phyloP scores from a whole-genome alignment of 2,329 filamentous ascomycete species.

The Ceratocystis albifundus region DNA sequence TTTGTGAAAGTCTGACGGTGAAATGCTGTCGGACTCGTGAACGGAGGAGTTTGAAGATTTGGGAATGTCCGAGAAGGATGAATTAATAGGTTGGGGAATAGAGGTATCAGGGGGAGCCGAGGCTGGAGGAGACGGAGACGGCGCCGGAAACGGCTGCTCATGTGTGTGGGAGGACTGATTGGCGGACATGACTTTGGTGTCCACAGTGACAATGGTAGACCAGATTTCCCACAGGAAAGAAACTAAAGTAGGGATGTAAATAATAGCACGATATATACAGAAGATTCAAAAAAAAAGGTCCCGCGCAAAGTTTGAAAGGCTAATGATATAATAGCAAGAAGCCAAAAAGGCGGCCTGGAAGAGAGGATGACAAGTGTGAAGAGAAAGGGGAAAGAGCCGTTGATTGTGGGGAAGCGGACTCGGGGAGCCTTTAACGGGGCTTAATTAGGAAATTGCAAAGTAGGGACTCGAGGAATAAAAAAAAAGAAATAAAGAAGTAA shows the following conservation, averaged over 20 bases:
- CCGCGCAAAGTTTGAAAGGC: no score
- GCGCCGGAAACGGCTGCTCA: not conserved
- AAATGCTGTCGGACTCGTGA: not conserved
- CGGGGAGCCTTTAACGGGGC: not conserved
- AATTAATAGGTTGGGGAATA: not conserved
- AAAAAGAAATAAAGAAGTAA: not conserved
- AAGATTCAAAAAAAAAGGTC: no score
- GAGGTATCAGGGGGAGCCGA: not conserved
- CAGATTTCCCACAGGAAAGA: not conserved
- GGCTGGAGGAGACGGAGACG: not conserved
- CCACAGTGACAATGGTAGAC: not conserved
- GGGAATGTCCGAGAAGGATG: not conserved
- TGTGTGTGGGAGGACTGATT: not conserved
- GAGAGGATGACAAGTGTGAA: not conserved
- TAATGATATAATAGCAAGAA: not conserved
- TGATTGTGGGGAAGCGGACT: not conserved
- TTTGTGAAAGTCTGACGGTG: not conserved
- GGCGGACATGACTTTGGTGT: not conserved
- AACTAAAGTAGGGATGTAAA: not conserved
- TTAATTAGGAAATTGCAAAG: not conserved
- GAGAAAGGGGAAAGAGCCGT: not conserved
- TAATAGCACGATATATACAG: not conserved
- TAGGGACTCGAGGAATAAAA: not conserved
- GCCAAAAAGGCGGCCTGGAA: not conserved
- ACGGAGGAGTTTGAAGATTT: conserved; percentile 16